Conservation (phyloP, 129 eudicot genomes). For the Centaurea solstitialis region DNA sequence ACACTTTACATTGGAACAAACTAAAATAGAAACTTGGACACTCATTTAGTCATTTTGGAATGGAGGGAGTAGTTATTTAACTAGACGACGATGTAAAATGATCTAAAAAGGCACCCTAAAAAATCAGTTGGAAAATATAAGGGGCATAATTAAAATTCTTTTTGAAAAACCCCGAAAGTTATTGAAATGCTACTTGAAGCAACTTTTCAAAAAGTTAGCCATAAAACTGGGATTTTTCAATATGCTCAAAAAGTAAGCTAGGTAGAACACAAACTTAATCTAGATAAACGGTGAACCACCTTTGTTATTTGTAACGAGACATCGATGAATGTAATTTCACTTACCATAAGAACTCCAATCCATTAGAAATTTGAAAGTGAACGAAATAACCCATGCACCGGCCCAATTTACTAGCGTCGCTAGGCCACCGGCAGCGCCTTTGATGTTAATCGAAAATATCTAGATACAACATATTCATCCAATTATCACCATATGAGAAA, state of each 20-base stretch:
- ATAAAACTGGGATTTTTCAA: not conserved
- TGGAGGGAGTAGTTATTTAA: not conserved
- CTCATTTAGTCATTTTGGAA: too few relatives aligned
- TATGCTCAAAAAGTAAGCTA: not conserved
- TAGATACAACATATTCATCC: constrained; percentile 12
- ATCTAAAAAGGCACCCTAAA: not conserved
- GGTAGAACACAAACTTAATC: not conserved
- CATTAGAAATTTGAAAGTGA: constrained; percentile 57
- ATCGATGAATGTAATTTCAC: not conserved
- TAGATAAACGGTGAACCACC: not conserved
- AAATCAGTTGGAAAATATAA: not conserved
- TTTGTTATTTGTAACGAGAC: not conserved
- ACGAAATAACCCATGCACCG: constrained; percentile 64
- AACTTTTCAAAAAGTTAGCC: not conserved
- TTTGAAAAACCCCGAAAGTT: not conserved
- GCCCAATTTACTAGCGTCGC: constrained; percentile 65
- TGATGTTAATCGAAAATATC: constrained; percentile 59
- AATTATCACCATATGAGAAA: not conserved
- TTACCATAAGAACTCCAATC: constrained; percentile 70
- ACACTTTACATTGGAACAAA: not conserved
- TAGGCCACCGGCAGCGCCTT: constrained; percentile 63
- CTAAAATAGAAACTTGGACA: not conserved
- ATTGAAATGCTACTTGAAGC: not conserved
- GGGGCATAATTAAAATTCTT: not conserved
- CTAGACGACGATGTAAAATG: not conserved